Evolutionary conservation across 441 rosid genomes (phyloP).

Genomic region (Daphne laureola): DNA sequence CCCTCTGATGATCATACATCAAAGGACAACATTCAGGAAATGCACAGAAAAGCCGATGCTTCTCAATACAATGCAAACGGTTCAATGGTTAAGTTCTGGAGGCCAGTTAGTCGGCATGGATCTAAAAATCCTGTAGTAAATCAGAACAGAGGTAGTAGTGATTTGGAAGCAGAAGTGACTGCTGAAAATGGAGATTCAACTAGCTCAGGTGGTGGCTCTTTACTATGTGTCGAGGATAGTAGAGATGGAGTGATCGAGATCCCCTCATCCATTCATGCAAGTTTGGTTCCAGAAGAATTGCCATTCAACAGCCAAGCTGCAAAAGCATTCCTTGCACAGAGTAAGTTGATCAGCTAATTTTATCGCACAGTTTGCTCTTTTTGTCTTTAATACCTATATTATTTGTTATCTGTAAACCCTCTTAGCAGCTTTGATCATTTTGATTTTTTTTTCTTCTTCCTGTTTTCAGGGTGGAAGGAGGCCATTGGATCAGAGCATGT

Average conservation of each 20-base stretch:
- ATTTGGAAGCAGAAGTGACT: conserved; percentile 23
- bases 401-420: not conserved
- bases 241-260: conserved; percentile 6
- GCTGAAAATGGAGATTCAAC: conserved; percentile 21
- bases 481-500: conserved; percentile 65
- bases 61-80: conserved; percentile 26
- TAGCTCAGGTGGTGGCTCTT: conserved; percentile 23
- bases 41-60: conserved; percentile 25
- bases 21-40: conserved; percentile 34
- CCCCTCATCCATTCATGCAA: conserved; percentile 11
- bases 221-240: conserved; percentile 11
- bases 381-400: not conserved
- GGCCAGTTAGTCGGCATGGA: conserved; percentile 67
- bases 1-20: conserved; percentile 28
- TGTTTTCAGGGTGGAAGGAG: conserved; percentile 96
- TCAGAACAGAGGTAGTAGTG: conserved; percentile 25
- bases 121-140: conserved; percentile 23
- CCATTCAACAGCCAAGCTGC: conserved; percentile 53
- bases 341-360: conserved; percentile 30
- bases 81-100: conserved; percentile 50
- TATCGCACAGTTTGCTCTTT: not conserved
- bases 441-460: too few species aligned
- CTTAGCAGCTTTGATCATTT: not conserved
- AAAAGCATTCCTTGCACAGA: conserved; percentile 64
- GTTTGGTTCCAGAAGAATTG: conserved; percentile 18